Percentiles rank a stretch among this genome's conserved stretches.
These are phyloP conservation scores for Amanita brunnescens DNA, from an alignment of 768 basidiomycete species.

Conservation along the genomic window DNA sequence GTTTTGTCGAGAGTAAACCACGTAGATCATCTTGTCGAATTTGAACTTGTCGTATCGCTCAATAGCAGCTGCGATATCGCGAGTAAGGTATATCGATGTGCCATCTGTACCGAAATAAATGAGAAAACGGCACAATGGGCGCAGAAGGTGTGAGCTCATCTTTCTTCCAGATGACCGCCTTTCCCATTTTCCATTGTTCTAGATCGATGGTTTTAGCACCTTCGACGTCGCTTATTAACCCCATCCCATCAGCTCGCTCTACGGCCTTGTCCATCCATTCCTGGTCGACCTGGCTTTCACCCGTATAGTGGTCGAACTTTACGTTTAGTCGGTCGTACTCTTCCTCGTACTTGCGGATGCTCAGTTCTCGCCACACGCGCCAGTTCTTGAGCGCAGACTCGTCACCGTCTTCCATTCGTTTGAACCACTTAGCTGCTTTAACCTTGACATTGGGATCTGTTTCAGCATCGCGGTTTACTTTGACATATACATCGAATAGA, in stretches of 20 bases:
- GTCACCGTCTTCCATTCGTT: slow-evolving; percentile 91
- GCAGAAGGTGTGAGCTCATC: slow-evolving; percentile 31
- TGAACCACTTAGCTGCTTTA: slow-evolving; percentile 82
- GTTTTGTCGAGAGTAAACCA: slow-evolving; percentile 81
- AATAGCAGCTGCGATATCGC: slow-evolving; percentile 90
- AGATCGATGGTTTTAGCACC: slow-evolving; percentile 85
- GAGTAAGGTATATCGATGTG: slow-evolving; percentile 88
- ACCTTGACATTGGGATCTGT: slow-evolving; percentile 61
- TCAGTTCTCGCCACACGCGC: slow-evolving; percentile 88
- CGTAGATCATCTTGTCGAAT: slow-evolving; percentile 86
- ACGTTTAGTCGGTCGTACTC: slow-evolving; percentile 89
- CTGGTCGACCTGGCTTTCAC: slow-evolving; percentile 77
- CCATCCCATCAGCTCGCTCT: slow-evolving; percentile 55
- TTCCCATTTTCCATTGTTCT: slow-evolving; percentile 86
- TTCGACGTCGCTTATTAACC: slow-evolving; percentile 66
- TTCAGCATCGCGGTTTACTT: slow-evolving; percentile 83
- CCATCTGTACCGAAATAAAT: slow-evolving; percentile 52
- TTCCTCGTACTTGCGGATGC: slow-evolving; percentile 80
- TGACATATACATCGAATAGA: slow-evolving; percentile 89
- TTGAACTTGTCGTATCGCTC: slow-evolving; percentile 90
- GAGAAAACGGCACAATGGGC: neutral
- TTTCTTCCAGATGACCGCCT: slow-evolving; percentile 81
- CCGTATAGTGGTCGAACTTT: slow-evolving; percentile 85
- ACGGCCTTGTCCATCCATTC: slow-evolving; percentile 69
- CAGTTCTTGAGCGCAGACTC: slow-evolving; percentile 78